phyloP scores from a whole-genome alignment of 2,329 filamentous ascomycete genomes.

The Lojkania enalia region DNA sequence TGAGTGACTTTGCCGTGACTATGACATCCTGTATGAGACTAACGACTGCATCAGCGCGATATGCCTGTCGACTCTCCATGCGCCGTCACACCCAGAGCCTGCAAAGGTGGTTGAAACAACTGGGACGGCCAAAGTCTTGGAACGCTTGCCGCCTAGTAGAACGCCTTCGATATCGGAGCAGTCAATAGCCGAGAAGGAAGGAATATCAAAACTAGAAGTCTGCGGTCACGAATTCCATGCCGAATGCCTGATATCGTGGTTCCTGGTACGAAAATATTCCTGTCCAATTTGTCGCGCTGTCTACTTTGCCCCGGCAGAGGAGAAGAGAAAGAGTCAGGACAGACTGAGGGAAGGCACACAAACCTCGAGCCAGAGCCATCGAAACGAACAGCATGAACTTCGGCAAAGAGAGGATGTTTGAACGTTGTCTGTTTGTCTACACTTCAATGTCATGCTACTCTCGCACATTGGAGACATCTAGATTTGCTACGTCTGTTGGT shows the following conservation, averaged over 20 bases:
- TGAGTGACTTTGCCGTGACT: slow-evolving; percentile 7
- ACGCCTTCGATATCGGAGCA: slow-evolving; percentile 6
- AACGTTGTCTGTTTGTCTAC: too few species aligned
- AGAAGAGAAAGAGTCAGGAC: neutral
- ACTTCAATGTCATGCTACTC: too few species aligned
- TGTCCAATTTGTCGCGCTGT: slow-evolving; percentile 37
- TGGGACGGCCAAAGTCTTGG: slow-evolving; percentile 5
- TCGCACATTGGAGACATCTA: too few species aligned
- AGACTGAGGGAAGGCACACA: neutral
- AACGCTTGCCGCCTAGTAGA: slow-evolving; percentile 4
- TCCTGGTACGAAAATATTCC: slow-evolving; percentile 31
- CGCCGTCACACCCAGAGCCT: slow-evolving; percentile 32
- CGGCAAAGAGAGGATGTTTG: slow-evolving; percentile 11
- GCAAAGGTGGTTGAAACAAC: slow-evolving; percentile 17
- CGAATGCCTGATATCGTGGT: slow-evolving; percentile 38
- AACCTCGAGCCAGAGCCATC: too few species aligned
- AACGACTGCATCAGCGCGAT: slow-evolving; percentile 28
- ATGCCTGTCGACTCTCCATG: slow-evolving; percentile 34
- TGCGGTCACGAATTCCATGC: slow-evolving; percentile 39
- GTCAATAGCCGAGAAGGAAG: slow-evolving; percentile 15
- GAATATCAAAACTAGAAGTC: slow-evolving; percentile 29
- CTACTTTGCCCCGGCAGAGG: slow-evolving; percentile 18
- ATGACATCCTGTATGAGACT: slow-evolving; percentile 4
- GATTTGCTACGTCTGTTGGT: too few species aligned
- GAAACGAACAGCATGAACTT: neutral